These are phyloP conservation scores for Solanum peruvianum DNA, from an alignment of 257 asterid genomes.

Conservation along the genomic window DNA sequence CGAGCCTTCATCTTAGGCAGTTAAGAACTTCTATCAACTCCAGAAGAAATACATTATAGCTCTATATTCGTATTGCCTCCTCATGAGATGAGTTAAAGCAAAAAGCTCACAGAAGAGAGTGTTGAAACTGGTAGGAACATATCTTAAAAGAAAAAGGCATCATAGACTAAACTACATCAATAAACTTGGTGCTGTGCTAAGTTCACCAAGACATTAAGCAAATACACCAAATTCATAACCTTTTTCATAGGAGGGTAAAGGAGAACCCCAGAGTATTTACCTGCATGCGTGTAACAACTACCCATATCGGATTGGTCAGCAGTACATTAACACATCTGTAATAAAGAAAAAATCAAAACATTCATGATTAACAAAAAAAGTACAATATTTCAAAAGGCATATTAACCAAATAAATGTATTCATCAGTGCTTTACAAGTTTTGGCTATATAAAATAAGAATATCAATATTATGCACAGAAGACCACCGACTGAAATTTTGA, in stretches of 20 bases:
- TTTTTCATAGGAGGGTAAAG: neutral
- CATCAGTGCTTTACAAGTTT: neutral
- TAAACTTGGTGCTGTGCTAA: neutral
- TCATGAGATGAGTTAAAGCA: neutral
- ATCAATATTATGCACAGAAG: neutral
- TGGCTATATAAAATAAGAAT: neutral
- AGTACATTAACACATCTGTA: constrained; percentile 88
- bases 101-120: neutral
- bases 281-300: constrained; percentile 98
- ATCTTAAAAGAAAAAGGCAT: neutral
- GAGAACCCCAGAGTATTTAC: constrained; percentile 14
- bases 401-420: neutral
- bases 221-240: neutral
- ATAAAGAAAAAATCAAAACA: neutral
- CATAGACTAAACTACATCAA: neutral
- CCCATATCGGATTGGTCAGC: constrained; percentile 96
- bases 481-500: neutral
- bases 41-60: neutral
- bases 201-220: neutral
- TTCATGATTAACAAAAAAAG: neutral
- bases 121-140: neutral
- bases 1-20: neutral
- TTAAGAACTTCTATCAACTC: neutral
- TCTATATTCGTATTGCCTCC: neutral
- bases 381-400: neutral